phyloP scores from a whole-genome alignment of 2,329 filamentous ascomycete genomes.

The Didymellaceae sp. region DNA sequence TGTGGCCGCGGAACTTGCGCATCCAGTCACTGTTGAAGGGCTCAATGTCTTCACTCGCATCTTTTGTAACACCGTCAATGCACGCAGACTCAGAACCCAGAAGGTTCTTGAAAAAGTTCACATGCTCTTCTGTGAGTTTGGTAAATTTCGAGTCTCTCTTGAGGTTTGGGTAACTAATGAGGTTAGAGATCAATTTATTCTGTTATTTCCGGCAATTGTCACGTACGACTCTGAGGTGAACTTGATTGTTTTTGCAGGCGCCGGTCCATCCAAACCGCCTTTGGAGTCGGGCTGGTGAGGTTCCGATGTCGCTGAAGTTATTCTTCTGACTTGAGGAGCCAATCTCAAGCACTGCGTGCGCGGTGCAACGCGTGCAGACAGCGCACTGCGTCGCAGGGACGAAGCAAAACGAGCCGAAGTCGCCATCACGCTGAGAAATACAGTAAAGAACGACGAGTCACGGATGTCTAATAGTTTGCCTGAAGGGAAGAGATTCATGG shows the following conservation, averaged over 20 bases:
- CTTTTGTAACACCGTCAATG: slow-evolving; percentile 79
- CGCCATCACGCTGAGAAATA: slow-evolving; percentile 41
- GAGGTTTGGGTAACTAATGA: slow-evolving; percentile 72
- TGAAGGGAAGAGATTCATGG: slow-evolving; percentile 17
- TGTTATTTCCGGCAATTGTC: not conserved
- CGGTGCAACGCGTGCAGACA: slow-evolving; percentile 33
- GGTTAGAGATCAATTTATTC: slow-evolving; percentile 9
- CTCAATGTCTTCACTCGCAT: slow-evolving; percentile 81
- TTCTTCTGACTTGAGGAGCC: slow-evolving; percentile 45
- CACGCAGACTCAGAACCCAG: slow-evolving; percentile 80
- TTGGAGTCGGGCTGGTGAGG: slow-evolving; percentile 48
- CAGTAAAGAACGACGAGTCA: slow-evolving; percentile 28
- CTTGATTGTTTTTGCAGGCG: slow-evolving; percentile 61
- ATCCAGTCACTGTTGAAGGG: slow-evolving; percentile 98
- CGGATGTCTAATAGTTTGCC: slow-evolving; percentile 20
- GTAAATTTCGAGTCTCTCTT: slow-evolving; percentile 80
- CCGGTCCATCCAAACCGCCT: slow-evolving; percentile 44
- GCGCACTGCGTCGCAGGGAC: slow-evolving; percentile 41
- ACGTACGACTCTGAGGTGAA: slow-evolving; percentile 79
- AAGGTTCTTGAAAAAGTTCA: slow-evolving; percentile 80
- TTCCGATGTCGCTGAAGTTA: slow-evolving; percentile 51
- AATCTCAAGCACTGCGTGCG: slow-evolving; percentile 34
- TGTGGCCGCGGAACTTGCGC: slow-evolving; percentile 95
- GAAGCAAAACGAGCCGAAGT: slow-evolving; percentile 42
- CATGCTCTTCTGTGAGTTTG: slow-evolving; percentile 76